A percentile compares a stretch with the other conserved stretches of the same genome.
Evolutionary conservation across 345 rosid species (phyloP).

Genomic region (Linum usitatissimum): DNA sequence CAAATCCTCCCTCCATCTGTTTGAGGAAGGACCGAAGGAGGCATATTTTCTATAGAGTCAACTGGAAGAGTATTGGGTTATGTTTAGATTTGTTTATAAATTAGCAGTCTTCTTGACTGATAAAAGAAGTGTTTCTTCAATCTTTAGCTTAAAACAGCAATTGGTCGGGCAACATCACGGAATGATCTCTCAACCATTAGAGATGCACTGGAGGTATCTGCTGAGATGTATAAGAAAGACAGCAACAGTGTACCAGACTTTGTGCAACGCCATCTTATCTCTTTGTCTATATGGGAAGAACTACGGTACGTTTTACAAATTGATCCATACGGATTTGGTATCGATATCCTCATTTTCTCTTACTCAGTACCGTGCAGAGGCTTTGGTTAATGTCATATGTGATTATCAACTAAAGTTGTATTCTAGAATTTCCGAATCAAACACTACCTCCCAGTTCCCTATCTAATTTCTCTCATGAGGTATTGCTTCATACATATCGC

Average conservation of each 20-base stretch:
- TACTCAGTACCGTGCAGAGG: background rate
- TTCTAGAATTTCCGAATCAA: background rate
- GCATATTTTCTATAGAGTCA: background rate
- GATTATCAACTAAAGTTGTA: background rate
- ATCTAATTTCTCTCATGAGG: background rate
- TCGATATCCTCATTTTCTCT: constrained; percentile 11
- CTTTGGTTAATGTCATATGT: background rate
- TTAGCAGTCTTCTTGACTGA: background rate
- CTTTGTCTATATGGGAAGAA: constrained; percentile 96
- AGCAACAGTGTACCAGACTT: constrained; percentile 79
- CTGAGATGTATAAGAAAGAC: constrained; percentile 93
- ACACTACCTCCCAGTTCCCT: background rate
- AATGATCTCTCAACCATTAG: constrained; percentile 79
- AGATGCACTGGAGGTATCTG: constrained; percentile 96
- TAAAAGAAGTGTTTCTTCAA: background rate
- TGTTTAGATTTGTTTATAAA: background rate
- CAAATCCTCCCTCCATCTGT: background rate
- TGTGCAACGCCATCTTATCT: constrained; percentile 88
- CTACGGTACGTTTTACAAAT: constrained; percentile 36
- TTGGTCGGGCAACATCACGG: constrained; percentile 82
- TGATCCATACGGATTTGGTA: constrained; percentile 1
- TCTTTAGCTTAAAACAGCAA: constrained; percentile 88
- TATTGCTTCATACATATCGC: background rate
- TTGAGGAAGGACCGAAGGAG: background rate
- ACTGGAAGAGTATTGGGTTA: background rate